Evolutionary conservation across 1,284 basidiomycete genomes (phyloP).

Genomic region (Pholiota adiposa): DNA sequence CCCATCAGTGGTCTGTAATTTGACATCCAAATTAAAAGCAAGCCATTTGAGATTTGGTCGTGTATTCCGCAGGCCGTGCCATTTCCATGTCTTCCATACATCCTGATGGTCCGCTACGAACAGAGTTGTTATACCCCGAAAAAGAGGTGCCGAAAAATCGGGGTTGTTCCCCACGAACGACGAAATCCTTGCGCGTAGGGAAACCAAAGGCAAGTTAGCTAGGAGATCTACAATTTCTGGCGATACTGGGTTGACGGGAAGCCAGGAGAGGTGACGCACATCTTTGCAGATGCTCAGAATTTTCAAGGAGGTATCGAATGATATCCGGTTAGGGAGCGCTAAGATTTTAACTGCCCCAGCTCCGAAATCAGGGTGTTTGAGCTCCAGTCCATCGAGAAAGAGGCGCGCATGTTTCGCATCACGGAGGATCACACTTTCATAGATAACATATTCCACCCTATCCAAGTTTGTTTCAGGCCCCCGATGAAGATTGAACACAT

Average conservation of each 20-base stretch:
- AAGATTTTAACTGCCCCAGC: constrained; percentile 14
- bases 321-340: constrained; percentile 11
- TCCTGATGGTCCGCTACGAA: constrained; percentile 11
- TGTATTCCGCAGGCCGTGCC: constrained; percentile 3
- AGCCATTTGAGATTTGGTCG: constrained; percentile 14
- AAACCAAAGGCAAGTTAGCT: constrained; percentile 7
- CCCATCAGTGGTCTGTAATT: background rate
- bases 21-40: constrained; percentile 10
- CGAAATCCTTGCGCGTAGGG: constrained; percentile 9
- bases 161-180: constrained; percentile 9
- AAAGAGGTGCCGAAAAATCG: constrained; percentile 13
- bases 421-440: constrained; percentile 11
- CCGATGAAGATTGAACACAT: background rate
- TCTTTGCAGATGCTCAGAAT: constrained; percentile 12
- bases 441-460: constrained; percentile 19
- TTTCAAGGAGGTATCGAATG: constrained; percentile 8
- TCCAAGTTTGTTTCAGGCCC: background rate
- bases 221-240: constrained; percentile 6
- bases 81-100: constrained; percentile 15
- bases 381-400: constrained; percentile 13
- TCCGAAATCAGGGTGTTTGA: constrained; percentile 13
- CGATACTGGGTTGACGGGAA: constrained; percentile 4
- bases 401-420: constrained; percentile 11
- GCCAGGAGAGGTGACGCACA: constrained; percentile 16
- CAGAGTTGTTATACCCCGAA: constrained; percentile 5